Conservation (phyloP, 495 filamentous ascomycete genomes). For the Neurospora sp. region DNA sequence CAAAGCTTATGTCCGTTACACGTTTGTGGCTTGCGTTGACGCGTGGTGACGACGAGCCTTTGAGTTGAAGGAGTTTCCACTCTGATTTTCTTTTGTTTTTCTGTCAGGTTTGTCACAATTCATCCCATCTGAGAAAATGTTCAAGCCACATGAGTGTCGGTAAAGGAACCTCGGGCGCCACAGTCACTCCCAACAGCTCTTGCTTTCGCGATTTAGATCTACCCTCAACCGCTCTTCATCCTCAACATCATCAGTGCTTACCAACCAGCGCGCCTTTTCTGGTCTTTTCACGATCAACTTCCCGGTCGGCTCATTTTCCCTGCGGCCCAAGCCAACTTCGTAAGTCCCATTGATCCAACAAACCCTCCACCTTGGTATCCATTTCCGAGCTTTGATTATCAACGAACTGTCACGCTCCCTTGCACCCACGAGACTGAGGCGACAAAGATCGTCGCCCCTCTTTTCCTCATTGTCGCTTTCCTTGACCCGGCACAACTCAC, state of each 20-base stretch:
- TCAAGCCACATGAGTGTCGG: neutral
- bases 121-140: neutral
- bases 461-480: neutral
- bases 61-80: neutral
- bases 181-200: neutral
- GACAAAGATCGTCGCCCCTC: neutral
- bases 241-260: neutral
- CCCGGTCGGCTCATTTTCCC: neutral
- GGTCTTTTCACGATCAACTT: neutral
- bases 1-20: neutral
- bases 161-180: neutral
- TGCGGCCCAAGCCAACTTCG: neutral
- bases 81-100: neutral
- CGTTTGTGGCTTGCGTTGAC: neutral
- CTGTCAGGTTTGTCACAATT: neutral
- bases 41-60: neutral
- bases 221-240: neutral
- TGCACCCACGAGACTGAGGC: too few species aligned
- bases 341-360: neutral
- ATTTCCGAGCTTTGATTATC: neutral
- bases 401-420: neutral
- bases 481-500: neutral
- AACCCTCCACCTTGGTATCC: neutral
- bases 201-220: neutral
- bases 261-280: neutral